Conservation (phyloP, 441 rosid species). For the Metrosideros polymorpha region DNA sequence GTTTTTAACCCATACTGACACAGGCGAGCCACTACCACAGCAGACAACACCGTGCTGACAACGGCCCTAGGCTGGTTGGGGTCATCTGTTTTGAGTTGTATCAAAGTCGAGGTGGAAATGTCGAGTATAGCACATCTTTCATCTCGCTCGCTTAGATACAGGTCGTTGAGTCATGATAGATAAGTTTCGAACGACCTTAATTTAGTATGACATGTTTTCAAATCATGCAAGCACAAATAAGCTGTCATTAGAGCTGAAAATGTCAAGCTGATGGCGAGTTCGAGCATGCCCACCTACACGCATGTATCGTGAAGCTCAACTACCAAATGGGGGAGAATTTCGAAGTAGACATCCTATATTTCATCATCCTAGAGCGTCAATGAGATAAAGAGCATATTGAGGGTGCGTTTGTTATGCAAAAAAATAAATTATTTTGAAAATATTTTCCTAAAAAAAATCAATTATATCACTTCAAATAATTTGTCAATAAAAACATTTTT, state of each 20-base stretch:
- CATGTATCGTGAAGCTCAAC: neutral
- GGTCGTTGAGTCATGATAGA: neutral
- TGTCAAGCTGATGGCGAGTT: rapidly evolving
- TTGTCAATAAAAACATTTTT: neutral
- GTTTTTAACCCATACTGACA: no score
- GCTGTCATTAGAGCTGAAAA: neutral
- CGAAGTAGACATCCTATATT: neutral
- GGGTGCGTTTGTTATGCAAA: rapidly evolving
- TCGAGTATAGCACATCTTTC: rapidly evolving
- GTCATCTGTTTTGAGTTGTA: neutral
- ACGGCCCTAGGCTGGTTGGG: neutral
- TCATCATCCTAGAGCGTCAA: neutral
- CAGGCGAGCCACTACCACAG: no score
- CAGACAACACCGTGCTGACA: neutral
- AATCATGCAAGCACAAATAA: neutral
- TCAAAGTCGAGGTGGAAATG: neutral
- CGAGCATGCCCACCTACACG: neutral
- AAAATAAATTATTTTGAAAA: neutral
- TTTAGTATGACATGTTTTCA: neutral
- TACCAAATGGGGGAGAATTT: neutral
- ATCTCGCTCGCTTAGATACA: neutral
- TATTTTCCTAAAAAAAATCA: neutral
- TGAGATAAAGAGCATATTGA: neutral
- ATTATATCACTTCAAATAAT: neutral
- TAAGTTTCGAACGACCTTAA: neutral